Conservation (phyloP, 73 alveolate genomes). For the Symbiodinium pilosum region DNA sequence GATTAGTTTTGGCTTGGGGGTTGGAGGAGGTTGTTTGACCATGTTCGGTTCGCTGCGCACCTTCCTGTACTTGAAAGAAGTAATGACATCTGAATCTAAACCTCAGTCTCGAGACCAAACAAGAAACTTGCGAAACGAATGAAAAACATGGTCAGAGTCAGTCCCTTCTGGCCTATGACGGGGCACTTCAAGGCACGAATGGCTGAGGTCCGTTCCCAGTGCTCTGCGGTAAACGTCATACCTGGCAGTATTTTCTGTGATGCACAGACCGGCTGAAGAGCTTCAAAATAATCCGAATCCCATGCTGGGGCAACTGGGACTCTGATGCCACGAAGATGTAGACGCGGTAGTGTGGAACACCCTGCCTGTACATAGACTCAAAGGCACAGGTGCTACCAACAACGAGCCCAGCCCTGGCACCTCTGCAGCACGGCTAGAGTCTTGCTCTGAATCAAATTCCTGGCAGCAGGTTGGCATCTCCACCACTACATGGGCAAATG, state of each 20-base stretch:
- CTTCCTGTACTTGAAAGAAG: too few relatives aligned
- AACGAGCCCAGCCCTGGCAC: not conserved
- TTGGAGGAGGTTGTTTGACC: too few relatives aligned
- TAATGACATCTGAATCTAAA: too few relatives aligned
- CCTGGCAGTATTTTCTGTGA: not conserved
- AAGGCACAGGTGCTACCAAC: not conserved
- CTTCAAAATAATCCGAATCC: not conserved
- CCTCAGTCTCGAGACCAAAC: not conserved
- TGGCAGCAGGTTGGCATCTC: not conserved
- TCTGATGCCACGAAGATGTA: conserved; percentile 75
- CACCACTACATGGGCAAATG: too few relatives aligned
- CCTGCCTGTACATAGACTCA: not conserved
- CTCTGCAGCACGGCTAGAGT: not conserved
- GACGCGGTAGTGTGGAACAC: conserved; percentile 26
- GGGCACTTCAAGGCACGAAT: too few relatives aligned
- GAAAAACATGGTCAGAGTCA: not conserved
- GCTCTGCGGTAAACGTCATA: not conserved
- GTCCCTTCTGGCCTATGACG: too few relatives aligned
- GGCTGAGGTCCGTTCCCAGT: not conserved
- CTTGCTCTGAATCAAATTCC: not conserved
- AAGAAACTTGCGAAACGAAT: not conserved
- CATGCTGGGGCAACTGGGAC: not conserved
- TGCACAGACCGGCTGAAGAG: not conserved
- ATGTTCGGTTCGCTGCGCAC: too few relatives aligned
- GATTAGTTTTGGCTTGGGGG: too few relatives aligned